phyloP scores from a whole-genome alignment of 805 yeast species.

The Candida fluviatilis region DNA sequence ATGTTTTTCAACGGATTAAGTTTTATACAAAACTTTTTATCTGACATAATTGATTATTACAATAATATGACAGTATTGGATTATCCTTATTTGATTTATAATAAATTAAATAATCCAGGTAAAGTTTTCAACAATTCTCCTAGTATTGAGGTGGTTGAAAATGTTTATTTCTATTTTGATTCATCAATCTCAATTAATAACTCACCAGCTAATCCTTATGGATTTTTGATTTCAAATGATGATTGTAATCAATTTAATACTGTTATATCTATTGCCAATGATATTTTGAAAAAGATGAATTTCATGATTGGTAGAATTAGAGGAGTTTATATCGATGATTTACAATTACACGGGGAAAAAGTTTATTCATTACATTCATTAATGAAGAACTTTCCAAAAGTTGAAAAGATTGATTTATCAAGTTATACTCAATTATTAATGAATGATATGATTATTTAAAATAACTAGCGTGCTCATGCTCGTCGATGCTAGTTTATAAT shows the following conservation, averaged over 20 bases:
- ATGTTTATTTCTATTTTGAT: conserved; percentile 31
- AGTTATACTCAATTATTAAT: conserved; percentile 16
- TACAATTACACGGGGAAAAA: conserved; percentile 25
- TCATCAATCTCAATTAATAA: conserved; percentile 16
- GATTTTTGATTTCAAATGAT: conserved; percentile 4
- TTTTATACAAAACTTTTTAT: conserved; percentile 27
- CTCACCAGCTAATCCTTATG: conserved; percentile 5
- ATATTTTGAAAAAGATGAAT: conserved; percentile 29
- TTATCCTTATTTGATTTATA: neutral
- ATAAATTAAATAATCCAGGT: neutral
- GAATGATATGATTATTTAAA: conserved; percentile 15
- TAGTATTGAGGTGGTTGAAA: neutral
- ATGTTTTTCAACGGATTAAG: conserved; percentile 35
- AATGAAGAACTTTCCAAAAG: conserved; percentile 26
- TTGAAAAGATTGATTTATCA: conserved; percentile 26
- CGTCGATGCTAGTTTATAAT: neutral
- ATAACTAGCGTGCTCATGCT: neutral
- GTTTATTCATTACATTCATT: conserved; percentile 25
- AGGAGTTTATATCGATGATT: conserved; percentile 31
- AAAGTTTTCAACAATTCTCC: neutral
- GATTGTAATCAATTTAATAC: conserved; percentile 19
- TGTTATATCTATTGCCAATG: conserved; percentile 27
- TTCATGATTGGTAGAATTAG: conserved; percentile 30
- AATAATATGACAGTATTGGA: conserved; percentile 2
- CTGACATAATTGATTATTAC: conserved; percentile 27